Base-by-base conservation (phyloP, 2,329 filamentous ascomycete species). In the Colletotrichum brevisporum region DNA sequence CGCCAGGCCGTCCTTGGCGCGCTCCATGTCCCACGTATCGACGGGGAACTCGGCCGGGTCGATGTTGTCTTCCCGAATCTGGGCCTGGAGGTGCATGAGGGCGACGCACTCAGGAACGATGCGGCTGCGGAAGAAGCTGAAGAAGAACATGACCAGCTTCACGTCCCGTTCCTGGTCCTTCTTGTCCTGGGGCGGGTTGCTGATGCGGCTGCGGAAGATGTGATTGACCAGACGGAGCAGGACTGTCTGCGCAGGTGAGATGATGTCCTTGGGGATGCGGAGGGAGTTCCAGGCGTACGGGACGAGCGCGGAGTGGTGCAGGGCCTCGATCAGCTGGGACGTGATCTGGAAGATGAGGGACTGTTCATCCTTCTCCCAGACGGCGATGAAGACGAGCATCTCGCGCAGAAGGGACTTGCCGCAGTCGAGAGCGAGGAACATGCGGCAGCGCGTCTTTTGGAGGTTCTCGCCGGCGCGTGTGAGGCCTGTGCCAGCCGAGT, bases 281-380 rank as follows among this genome's bases (percentile, higher is more conserved):
- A 98, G 91, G 39, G 94, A 93, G 72, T 95, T 94, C 86, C 97
- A 98, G 3, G 95, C 93, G 77, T 96, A 97, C 0, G 95, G 95
- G 78, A 98, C 91, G 31, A 98, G 84, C 1, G 94, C 94, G 72
- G 94, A 97, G 73, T 95, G 92, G 58, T 98, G 90, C 54, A 98
- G 93, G 0, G 95, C 94, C 77, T 97, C 94, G 81, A 98, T 94
- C 69, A 98, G 97, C 80, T 98, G 95, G 52, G 94, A 92, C 80
- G 97, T 98, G 78, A 98, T 94, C 78, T 97, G 95, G 84, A 97
- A 98, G 76, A 98, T 97, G 45, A 97, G 89, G 70, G 97, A 94
- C 69, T 95, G 92, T 78, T 98, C 95, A 48, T 94, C 92, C 75
- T 98, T 91, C 77, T 98, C 95, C 95, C 95, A 98, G 9, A 97